Evolutionary conservation across 768 basidiomycete species (phyloP).

Genomic region (Auricularia cornea): DNA sequence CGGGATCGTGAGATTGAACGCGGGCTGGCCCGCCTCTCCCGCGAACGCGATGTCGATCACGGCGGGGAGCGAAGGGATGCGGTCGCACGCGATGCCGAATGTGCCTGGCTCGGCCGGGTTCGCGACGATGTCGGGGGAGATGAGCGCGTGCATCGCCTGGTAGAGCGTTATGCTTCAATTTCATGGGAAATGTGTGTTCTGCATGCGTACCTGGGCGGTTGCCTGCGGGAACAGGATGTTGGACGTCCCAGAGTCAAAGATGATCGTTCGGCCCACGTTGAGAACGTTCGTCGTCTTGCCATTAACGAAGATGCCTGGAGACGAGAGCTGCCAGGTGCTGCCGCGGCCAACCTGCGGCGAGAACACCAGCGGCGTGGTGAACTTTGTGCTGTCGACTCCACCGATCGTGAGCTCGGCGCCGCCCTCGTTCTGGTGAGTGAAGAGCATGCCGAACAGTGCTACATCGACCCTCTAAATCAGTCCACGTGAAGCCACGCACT

Average conservation of each 20-base stretch:
- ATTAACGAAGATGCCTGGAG: conserved; percentile 42
- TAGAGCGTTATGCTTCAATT: no score
- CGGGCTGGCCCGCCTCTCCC: conserved; percentile 34
- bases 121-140: conserved; percentile 49
- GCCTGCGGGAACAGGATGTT: conserved; percentile 43
- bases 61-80: conserved; percentile 39
- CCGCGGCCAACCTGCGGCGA: conserved; percentile 2
- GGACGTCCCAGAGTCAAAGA: conserved; percentile 52
- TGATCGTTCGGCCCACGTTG: conserved; percentile 33
- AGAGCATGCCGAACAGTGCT: conserved; percentile 45
- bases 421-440: conserved; percentile 40
- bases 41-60: conserved; percentile 46
- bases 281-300: conserved; percentile 40
- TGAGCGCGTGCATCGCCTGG: conserved; percentile 48
- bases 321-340: conserved; percentile 37
- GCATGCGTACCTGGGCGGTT: conserved; percentile 35
- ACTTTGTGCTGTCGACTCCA: conserved; percentile 45
- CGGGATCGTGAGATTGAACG: conserved; percentile 49
- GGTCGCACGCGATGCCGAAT: conserved; percentile 45
- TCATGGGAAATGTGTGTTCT: neutral
- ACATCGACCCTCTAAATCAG: conserved; percentile 1
- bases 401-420: conserved; percentile 47
- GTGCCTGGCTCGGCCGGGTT: conserved; percentile 44
- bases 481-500: neutral
- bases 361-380: conserved; percentile 27